Evolutionary conservation across 257 asterid genomes (phyloP), one percentile per base, ranked within the genome.

Genomic region (Datura wrightii): DNA sequence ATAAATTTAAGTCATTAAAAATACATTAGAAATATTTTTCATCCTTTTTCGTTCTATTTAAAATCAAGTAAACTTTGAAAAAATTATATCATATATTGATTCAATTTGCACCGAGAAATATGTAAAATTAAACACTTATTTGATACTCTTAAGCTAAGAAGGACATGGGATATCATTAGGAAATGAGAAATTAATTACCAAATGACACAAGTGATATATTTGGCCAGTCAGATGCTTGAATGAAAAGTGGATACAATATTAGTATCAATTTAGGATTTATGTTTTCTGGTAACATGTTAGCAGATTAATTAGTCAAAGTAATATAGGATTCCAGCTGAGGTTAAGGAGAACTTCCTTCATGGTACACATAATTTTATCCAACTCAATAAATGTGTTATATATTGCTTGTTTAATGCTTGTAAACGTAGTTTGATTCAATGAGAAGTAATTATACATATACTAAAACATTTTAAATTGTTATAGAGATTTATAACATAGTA

Each of bases 181-280:
- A 34, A 63, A 14, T 1, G 18, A 10, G 16, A 63, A 62, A 5
- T 5, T 63, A 3, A 10, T 31, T 31, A 34, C 5, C 2, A 66
- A 37, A 37, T 66, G 11, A 11, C 18, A 0, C 5, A 24, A 24
- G 1, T 1, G 31, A 24, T 24, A 24, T 24, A 24, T 24, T 24
- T 24, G 0, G 31, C 31, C 31, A 24, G 31, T 24, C 31, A 24
- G 31, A 24, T 24, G 31, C 31, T 24, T 24, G 31, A 24, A 24
- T 24, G 31, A 24, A 24, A 24, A 24, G 31, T 24, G 56, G 54
- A 72, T n/a, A 72, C 58, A 72, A 72, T 39, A 56, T n/a, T 15
- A 46, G 80, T 56, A 72, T n/a, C 54, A n/a, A 44, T 72, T 24
- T 44, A n/a, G 80, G 80, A 44, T 72, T 62, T 2, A 63, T 65